Conservation (phyloP, 768 basidiomycete species). For the Lyophyllum shimeji region DNA sequence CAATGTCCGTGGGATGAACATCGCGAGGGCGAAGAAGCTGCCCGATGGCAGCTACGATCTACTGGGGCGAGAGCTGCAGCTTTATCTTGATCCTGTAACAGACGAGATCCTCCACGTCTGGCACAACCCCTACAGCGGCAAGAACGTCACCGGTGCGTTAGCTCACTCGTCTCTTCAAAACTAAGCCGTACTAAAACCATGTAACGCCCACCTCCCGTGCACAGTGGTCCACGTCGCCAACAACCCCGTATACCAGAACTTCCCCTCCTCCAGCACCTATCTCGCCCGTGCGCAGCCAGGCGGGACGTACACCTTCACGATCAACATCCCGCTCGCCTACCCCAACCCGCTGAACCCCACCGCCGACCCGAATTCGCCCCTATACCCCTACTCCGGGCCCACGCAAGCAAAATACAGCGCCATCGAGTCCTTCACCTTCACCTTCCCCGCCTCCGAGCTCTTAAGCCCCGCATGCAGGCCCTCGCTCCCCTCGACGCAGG, state of each 20-base stretch:
- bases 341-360: conserved; percentile 21
- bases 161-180: background rate
- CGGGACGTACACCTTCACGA: conserved; percentile 13
- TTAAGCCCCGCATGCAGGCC: conserved; percentile 2
- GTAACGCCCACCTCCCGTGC: background rate
- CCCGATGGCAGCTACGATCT: conserved; percentile 18
- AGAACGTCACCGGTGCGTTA: conserved; percentile 16
- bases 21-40: conserved; percentile 15
- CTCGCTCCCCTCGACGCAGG: conserved; percentile 13
- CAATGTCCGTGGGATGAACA: conserved; percentile 22
- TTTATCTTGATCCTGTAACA: conserved; percentile 18
- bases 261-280: conserved; percentile 9
- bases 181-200: too few species aligned
- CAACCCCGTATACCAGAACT: conserved; percentile 19
- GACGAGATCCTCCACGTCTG: conserved; percentile 18
- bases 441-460: conserved; percentile 11
- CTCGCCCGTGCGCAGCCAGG: conserved; percentile 13
- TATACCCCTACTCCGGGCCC: conserved; percentile 14
- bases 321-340: conserved; percentile 18
- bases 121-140: conserved; percentile 16
- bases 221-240: conserved; percentile 19
- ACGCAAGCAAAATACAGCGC: conserved; percentile 16
- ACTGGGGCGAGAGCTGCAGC: conserved; percentile 14
- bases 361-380: conserved; percentile 11
- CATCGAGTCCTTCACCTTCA: conserved; percentile 21